phyloP scores from a whole-genome alignment of 192 early-diverging fungal species.

The Linnemannia zychae region DNA sequence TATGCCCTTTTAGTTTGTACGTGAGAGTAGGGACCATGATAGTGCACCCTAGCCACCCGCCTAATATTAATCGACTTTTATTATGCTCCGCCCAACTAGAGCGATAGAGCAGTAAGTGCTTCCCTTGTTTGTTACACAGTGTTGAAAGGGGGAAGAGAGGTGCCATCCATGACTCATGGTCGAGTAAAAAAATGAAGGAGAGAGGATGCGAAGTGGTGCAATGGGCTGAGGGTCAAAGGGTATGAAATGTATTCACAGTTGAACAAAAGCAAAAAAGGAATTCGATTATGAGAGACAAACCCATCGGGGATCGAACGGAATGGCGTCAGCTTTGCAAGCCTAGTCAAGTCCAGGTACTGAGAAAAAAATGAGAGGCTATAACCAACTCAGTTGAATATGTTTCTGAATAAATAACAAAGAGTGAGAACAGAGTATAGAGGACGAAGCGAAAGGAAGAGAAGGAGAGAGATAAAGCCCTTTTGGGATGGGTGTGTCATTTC shows the following conservation, averaged over 20 bases:
- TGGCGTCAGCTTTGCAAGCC: slow-evolving; percentile 1
- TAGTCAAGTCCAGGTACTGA: background rate
- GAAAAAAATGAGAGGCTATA: no score
- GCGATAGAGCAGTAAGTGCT: no score
- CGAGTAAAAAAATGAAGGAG: background rate
- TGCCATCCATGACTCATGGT: background rate
- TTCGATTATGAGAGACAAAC: background rate
- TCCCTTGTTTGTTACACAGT: background rate
- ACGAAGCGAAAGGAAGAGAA: no score
- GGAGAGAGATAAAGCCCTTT: background rate
- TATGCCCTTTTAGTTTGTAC: no score
- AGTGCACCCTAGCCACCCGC: no score
- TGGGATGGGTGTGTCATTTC: background rate
- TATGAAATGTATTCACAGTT: background rate
- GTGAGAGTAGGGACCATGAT: no score
- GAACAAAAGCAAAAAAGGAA: background rate
- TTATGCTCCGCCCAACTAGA: background rate
- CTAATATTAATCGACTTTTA: background rate
- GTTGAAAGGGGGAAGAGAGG: no score
- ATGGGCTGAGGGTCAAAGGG: no score
- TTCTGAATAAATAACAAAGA: no score
- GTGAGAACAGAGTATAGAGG: background rate
- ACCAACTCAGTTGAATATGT: no score
- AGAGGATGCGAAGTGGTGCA: no score
- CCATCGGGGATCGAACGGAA: slow-evolving; percentile 2